Percentiles rank a stretch among this genome's conserved stretches.
These are phyloP conservation scores for Pichia nanzhaoensis DNA, from an alignment of 805 yeast species.

Conservation along the genomic window DNA sequence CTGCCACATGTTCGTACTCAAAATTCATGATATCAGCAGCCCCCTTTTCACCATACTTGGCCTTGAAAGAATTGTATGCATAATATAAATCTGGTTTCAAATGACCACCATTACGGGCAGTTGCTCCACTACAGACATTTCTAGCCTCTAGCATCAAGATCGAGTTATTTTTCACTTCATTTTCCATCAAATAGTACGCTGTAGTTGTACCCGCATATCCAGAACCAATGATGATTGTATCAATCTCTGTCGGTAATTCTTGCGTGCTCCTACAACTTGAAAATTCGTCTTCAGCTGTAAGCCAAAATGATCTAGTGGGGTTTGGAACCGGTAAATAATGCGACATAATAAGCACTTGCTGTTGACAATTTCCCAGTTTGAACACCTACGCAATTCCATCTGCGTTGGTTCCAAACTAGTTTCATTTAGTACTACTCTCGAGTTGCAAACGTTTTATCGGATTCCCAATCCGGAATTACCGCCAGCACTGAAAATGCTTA, in stretches of 20 bases:
- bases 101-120: constrained; percentile 47
- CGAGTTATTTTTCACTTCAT: constrained; percentile 1
- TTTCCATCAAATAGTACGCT: constrained; percentile 30
- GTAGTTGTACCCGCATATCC: constrained; percentile 40
- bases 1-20: constrained; percentile 31
- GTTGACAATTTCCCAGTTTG: background rate
- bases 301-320: constrained; percentile 21
- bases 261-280: constrained; percentile 14
- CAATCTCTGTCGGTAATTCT: constrained; percentile 32
- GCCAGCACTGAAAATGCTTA: too few species aligned
- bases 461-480: too few species aligned
- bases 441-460: too few species aligned
- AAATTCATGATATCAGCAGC: constrained; percentile 34
- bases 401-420: background rate
- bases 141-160: constrained; percentile 36
- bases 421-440: background rate
- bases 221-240: constrained; percentile 36
- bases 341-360: background rate
- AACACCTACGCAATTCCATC: background rate
- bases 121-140: constrained; percentile 35
- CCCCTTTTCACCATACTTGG: constrained; percentile 21
- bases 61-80: constrained; percentile 14
- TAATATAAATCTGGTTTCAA: constrained; percentile 32
- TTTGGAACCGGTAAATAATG: constrained; percentile 17
- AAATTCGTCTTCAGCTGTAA: constrained; percentile 18